Conservation (phyloP, 306 rosid genomes). For the Vigna angularis region DNA sequence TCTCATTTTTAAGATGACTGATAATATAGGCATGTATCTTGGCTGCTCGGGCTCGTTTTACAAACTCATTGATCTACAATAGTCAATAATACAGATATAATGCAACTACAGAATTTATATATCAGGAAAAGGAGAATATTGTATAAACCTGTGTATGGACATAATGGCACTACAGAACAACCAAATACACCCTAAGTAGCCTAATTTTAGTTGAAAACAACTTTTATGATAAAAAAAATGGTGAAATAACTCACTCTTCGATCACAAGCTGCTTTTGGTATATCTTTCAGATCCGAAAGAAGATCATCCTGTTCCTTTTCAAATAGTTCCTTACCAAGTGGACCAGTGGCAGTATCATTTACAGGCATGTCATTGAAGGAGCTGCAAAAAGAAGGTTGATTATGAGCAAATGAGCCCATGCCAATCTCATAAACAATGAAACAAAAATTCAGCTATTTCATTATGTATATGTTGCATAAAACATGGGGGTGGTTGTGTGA, state of each 20-base stretch:
- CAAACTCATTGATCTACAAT: conserved; percentile 86
- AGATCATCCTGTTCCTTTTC: conserved; percentile 93
- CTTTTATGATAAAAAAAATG: not conserved
- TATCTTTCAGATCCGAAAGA: conserved; percentile 87
- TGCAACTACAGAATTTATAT: not conserved
- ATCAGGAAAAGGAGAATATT: not conserved
- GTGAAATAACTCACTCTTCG: conserved; percentile 69
- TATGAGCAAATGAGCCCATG: conserved; percentile 4
- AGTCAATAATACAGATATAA: conserved; percentile 11
- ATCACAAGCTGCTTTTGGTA: conserved; percentile 93
- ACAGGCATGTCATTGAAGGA: conserved; percentile 92
- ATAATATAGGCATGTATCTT: conserved; percentile 92
- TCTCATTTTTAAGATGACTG: conserved; percentile 84
- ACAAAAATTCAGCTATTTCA: not conserved
- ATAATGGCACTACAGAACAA: not conserved
- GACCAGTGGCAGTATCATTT: conserved; percentile 77
- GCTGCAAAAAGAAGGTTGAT: conserved; percentile 50
- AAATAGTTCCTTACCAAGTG: conserved; percentile 85
- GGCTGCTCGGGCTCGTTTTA: conserved; percentile 91
- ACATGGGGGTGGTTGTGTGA: not conserved
- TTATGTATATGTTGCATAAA: not conserved
- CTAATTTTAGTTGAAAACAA: conserved; percentile 19
- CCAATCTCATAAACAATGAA: conserved; percentile 21
- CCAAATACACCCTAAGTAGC: not conserved
- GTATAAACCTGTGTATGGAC: conserved; percentile 7